Percentiles rank a stretch among this genome's conserved stretches.
Conservation (phyloP, 2,329 filamentous ascomycete species). For the Thermomyces lanuginosus region DNA sequence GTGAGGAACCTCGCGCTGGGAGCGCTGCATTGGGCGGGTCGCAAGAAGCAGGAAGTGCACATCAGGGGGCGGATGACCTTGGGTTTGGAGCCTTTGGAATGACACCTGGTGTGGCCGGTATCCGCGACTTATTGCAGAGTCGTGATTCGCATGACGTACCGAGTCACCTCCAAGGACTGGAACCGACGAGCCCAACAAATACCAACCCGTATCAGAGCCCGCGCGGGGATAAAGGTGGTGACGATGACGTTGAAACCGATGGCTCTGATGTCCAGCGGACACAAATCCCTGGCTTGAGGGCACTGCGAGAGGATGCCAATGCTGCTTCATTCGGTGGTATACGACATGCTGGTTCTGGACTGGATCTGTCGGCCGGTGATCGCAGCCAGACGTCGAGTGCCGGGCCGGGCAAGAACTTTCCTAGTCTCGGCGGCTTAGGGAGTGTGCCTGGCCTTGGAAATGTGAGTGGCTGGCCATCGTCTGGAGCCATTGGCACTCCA, state of each 20-base stretch:
- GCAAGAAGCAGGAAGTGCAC: slow-evolving; percentile 48
- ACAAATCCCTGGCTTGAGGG: slow-evolving; percentile 36
- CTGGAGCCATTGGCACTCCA: slow-evolving; percentile 61
- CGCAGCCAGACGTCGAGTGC: slow-evolving; percentile 86
- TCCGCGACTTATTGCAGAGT: slow-evolving; percentile 41
- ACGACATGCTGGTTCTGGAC: slow-evolving; percentile 37
- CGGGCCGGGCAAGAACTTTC: slow-evolving; percentile 55
- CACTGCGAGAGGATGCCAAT: slow-evolving; percentile 35
- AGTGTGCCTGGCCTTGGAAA: slow-evolving; percentile 39
- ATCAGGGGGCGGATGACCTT: slow-evolving; percentile 35
- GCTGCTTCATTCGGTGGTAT: slow-evolving; percentile 38
- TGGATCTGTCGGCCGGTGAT: slow-evolving; percentile 52
- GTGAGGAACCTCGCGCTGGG: slow-evolving; percentile 37
- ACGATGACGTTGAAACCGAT: slow-evolving; percentile 42
- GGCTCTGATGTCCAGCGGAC: slow-evolving; percentile 37
- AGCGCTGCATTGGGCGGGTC: slow-evolving; percentile 57
- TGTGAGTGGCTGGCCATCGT: slow-evolving; percentile 34
- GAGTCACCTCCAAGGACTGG: slow-evolving; percentile 36
- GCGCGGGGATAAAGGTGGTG: slow-evolving; percentile 53
- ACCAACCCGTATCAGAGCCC: slow-evolving; percentile 96
- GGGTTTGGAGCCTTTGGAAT: slow-evolving; percentile 46
- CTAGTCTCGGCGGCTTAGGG: slow-evolving; percentile 37
- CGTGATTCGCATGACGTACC: slow-evolving; percentile 41
- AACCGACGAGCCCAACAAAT: slow-evolving; percentile 76
- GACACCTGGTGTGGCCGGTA: slow-evolving; percentile 40